Evolutionary conservation across 1,139 yeast species (phyloP).

Genomic region (Candida anutae): DNA sequence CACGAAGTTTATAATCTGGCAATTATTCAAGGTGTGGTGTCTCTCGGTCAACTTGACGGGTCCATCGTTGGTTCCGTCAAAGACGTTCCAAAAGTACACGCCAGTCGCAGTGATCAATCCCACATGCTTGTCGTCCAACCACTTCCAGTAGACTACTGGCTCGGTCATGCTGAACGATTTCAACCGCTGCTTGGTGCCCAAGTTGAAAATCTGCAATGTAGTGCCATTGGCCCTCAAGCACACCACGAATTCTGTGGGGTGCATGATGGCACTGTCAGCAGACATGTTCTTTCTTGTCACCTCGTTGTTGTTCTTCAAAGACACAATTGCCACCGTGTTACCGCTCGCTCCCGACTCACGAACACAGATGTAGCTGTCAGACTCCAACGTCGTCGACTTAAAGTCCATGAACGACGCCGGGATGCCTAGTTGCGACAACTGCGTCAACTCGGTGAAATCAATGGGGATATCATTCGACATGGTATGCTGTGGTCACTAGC

Average conservation of each 20-base stretch:
- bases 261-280: slow-evolving; percentile 97
- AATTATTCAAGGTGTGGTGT: slow-evolving; percentile 69
- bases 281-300: slow-evolving; percentile 85
- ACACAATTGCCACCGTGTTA: slow-evolving; percentile 87
- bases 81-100: slow-evolving; percentile 75
- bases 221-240: slow-evolving; percentile 95
- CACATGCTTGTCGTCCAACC: slow-evolving; percentile 68
- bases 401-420: slow-evolving; percentile 81
- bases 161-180: slow-evolving; percentile 82
- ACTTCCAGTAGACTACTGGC: slow-evolving; percentile 93
- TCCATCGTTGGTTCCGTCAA: slow-evolving; percentile 70
- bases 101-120: slow-evolving; percentile 80
- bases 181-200: slow-evolving; percentile 79
- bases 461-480: slow-evolving; percentile 71
- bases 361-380: slow-evolving; percentile 83
- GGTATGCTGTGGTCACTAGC: no score
- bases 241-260: slow-evolving; percentile 80
- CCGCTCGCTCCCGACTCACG: slow-evolving; percentile 73
- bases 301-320: slow-evolving; percentile 68
- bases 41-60: slow-evolving; percentile 79
- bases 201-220: slow-evolving; percentile 87
- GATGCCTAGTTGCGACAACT: slow-evolving; percentile 77
- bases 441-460: slow-evolving; percentile 91
- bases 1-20: slow-evolving; percentile 88
- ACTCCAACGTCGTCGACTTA: slow-evolving; percentile 88